These are phyloP conservation scores for Candida takata DNA, from an alignment of 805 yeast species.

Conservation along the genomic window DNA sequence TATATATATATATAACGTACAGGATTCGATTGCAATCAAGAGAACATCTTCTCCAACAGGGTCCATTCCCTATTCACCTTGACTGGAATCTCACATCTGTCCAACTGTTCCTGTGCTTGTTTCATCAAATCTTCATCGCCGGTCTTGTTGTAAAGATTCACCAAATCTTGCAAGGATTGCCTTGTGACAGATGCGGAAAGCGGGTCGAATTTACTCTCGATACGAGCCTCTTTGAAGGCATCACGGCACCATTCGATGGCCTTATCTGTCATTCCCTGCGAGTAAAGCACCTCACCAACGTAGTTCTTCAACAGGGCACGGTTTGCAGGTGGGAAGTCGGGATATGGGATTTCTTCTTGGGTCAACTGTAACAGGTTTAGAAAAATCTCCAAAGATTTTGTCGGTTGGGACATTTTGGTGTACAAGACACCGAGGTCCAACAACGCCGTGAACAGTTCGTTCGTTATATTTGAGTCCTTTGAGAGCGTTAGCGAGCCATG, in stretches of 20 bases:
- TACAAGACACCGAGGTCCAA: constrained; percentile 22
- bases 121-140: constrained; percentile 11
- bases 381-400: constrained; percentile 29
- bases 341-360: constrained; percentile 1
- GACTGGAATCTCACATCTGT: constrained; percentile 6
- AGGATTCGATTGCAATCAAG: too few relatives aligned
- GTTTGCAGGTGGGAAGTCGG: not conserved
- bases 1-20: too few relatives aligned
- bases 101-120: constrained; percentile 10
- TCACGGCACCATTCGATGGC: constrained; percentile 37
- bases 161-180: constrained; percentile 30
- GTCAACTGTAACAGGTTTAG: constrained; percentile 22
- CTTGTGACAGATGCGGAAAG: constrained; percentile 33
- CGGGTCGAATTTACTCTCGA: constrained; percentile 26
- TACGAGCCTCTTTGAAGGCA: constrained; percentile 28
- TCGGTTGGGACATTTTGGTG: constrained; percentile 10
- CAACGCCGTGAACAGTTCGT: constrained; percentile 20
- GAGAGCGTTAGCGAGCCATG: constrained; percentile 16
- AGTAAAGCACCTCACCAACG: constrained; percentile 37
- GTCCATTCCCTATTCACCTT: constrained; percentile 2
- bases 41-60: constrained; percentile 7
- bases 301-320: constrained; percentile 34
- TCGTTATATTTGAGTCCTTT: constrained; percentile 11
- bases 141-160: constrained; percentile 9
- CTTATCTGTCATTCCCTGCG: constrained; percentile 24